Percentiles rank a stretch among this genome's conserved stretches.
Conservation (phyloP, 768 basidiomycete species). For the Leccinellum rugosiceps region DNA sequence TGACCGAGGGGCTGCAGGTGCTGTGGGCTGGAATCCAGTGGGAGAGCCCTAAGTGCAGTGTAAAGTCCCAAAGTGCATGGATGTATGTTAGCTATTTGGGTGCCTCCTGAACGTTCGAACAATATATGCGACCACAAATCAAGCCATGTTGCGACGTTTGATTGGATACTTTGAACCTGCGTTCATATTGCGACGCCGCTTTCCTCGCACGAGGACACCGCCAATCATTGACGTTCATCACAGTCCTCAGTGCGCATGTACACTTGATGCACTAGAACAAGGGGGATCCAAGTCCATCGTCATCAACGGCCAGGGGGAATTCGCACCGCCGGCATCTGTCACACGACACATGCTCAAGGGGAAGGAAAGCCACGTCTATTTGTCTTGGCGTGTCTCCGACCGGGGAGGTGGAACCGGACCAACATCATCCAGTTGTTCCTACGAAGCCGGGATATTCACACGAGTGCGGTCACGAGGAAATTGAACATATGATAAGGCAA, state of each 20-base stretch:
- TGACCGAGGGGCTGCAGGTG: constrained; percentile 67
- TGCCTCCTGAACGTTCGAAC: no score
- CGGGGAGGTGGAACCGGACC: background rate
- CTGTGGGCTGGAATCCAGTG: constrained; percentile 82
- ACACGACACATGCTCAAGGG: background rate
- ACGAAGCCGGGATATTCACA: background rate
- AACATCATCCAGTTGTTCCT: background rate
- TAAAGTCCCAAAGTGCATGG: background rate
- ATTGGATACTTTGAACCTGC: background rate
- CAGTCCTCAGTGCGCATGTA: background rate
- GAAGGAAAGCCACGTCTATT: background rate
- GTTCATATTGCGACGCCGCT: no score
- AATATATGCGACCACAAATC: no score
- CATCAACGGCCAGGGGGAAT: background rate
- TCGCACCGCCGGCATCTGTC: background rate
- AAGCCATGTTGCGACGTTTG: background rate
- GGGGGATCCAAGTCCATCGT: background rate
- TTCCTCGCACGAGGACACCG: background rate
- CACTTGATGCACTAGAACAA: background rate
- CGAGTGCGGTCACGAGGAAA: background rate
- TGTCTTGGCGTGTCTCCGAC: background rate
- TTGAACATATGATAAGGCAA: background rate
- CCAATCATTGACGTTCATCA: background rate
- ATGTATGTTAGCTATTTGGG: background rate
- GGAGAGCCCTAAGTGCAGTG: constrained; percentile 27